Evolutionary conservation across 1,284 basidiomycete species (phyloP).

Genomic region (Ustilago hordei): DNA sequence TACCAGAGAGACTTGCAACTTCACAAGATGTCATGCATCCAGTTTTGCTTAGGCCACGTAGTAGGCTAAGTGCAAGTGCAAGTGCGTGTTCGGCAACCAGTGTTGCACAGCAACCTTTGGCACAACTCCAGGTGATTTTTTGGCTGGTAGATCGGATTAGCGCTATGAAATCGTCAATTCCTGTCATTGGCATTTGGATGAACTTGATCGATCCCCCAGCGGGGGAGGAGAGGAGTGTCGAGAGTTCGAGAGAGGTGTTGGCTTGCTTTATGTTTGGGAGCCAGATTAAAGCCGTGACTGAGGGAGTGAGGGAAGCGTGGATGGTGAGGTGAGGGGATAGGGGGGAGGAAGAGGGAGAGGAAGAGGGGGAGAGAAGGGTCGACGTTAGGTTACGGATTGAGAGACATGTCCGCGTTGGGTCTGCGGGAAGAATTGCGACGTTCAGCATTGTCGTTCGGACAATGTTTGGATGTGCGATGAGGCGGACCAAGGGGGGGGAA

Average conservation of each 20-base stretch:
- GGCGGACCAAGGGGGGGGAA: not conserved
- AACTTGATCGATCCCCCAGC: slow-evolving; percentile 14
- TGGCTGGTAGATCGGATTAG: slow-evolving; percentile 17
- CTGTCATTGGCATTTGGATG: slow-evolving; percentile 59
- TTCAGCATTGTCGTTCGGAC: slow-evolving; percentile 10
- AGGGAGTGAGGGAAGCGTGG: not conserved
- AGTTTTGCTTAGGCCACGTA: slow-evolving; percentile 10
- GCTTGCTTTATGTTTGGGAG: slow-evolving; percentile 24
- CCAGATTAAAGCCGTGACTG: slow-evolving; percentile 21
- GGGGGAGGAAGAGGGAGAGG: not conserved
- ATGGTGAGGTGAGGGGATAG: not conserved
- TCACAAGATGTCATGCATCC: not conserved
- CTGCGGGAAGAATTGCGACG: slow-evolving; percentile 4
- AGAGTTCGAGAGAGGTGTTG: slow-evolving; percentile 11
- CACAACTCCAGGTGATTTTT: slow-evolving; percentile 44
- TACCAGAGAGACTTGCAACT: slow-evolving; percentile 15
- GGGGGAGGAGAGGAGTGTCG: not conserved
- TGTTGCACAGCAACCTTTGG: slow-evolving; percentile 48
- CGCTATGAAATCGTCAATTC: slow-evolving; percentile 41
- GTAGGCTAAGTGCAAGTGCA: slow-evolving; percentile 26
- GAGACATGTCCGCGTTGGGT: slow-evolving; percentile 8
- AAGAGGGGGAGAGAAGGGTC: not conserved
- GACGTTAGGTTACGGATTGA: not conserved
- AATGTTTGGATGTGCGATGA: not conserved
- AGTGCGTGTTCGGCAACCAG: slow-evolving; percentile 60